Conservation (phyloP, 805 yeast species). For the Yarrowia porcina region DNA sequence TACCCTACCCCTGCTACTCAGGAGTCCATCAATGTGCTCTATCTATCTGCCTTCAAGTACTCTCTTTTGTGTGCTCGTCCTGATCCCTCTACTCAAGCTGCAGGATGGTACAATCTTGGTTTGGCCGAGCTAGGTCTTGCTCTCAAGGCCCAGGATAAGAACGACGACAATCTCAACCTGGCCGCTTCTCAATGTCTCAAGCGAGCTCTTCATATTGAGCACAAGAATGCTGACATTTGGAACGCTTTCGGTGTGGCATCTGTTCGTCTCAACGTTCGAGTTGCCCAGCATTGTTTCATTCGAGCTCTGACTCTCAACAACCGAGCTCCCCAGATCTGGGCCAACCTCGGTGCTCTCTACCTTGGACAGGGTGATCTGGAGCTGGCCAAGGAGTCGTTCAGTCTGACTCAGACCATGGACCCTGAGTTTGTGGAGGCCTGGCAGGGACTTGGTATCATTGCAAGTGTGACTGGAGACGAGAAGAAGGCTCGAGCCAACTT, state of each 20-base stretch:
- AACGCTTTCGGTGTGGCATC: constrained; percentile 75
- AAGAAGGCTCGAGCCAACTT: constrained; percentile 57
- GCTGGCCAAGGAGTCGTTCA: constrained; percentile 69
- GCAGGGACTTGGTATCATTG: constrained; percentile 77
- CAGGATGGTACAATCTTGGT: constrained; percentile 66
- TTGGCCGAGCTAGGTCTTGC: constrained; percentile 54
- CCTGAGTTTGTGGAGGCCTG: constrained; percentile 76
- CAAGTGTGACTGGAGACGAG: constrained; percentile 34
- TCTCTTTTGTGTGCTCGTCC: constrained; percentile 25
- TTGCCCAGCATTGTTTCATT: constrained; percentile 90
- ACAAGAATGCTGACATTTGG: constrained; percentile 74
- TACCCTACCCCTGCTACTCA: not conserved
- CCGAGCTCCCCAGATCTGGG: constrained; percentile 69
- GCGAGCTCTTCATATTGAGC: constrained; percentile 67
- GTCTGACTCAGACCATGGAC: constrained; percentile 72
- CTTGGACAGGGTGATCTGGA: constrained; percentile 63
- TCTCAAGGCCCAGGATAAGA: constrained; percentile 35
- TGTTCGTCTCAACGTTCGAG: constrained; percentile 57
- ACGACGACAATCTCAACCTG: constrained; percentile 38
- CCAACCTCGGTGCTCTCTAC: constrained; percentile 75
- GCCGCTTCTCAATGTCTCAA: constrained; percentile 56
- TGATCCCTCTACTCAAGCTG: constrained; percentile 39
- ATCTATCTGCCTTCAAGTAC: constrained; percentile 16
- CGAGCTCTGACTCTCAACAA: constrained; percentile 71
- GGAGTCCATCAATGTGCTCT: not conserved